phyloP scores from a whole-genome alignment of 1,284 basidiomycete genomes.

The Ceratobasidium sp. region DNA sequence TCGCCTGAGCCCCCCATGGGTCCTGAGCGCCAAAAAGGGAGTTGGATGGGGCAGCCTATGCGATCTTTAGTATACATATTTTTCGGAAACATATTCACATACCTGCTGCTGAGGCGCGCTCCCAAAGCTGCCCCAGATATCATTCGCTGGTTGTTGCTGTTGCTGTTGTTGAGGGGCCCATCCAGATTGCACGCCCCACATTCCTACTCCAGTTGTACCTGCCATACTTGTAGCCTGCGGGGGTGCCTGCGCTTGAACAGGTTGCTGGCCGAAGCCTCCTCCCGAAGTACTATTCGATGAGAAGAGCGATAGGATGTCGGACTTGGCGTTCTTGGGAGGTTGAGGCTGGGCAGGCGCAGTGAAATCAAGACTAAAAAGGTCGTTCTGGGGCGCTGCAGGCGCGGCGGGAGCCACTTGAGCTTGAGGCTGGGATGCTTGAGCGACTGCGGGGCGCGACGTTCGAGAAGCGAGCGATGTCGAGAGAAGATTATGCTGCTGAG shows the following conservation, averaged over 20 bases:
- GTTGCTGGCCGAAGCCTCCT: constrained; percentile 29
- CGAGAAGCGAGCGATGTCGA: constrained; percentile 57
- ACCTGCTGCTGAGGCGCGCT: constrained; percentile 33
- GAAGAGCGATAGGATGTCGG: constrained; percentile 89
- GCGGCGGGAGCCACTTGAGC: constrained; percentile 47
- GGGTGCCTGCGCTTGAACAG: constrained; percentile 50
- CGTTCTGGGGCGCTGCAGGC: constrained; percentile 59
- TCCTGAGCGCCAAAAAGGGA: constrained; percentile 17
- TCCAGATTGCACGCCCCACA: constrained; percentile 73
- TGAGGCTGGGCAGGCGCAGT: constrained; percentile 63
- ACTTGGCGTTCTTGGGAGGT: constrained; percentile 65
- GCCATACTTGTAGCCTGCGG: constrained; percentile 64
- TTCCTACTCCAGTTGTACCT: constrained; percentile 64
- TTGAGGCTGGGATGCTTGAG: constrained; percentile 43
- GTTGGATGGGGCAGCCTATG: constrained; percentile 10
- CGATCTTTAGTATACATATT: not conserved
- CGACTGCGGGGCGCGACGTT: constrained; percentile 45
- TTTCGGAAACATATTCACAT: not conserved
- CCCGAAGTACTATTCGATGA: constrained; percentile 59
- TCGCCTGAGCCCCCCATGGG: constrained; percentile 15
- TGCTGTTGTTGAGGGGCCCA: constrained; percentile 57
- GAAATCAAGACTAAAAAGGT: constrained; percentile 89
- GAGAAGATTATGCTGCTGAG: constrained; percentile 45
- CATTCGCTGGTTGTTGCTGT: constrained; percentile 23
- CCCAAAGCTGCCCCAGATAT: constrained; percentile 36